phyloP scores from a whole-genome alignment of 495 filamentous ascomycete species.

The Talaromyces thailandensis region DNA sequence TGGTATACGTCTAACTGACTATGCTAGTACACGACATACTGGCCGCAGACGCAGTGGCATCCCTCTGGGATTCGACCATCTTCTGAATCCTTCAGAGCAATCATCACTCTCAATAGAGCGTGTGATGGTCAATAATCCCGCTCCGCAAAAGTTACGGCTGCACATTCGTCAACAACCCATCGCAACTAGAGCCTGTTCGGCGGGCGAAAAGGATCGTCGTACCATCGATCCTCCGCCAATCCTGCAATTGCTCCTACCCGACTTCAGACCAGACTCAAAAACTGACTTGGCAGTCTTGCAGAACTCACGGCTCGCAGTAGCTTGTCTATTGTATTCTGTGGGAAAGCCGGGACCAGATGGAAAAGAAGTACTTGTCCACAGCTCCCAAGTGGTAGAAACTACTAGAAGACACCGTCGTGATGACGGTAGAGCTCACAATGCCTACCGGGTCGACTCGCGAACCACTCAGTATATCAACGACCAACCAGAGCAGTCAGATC shows the following conservation, averaged over 20 bases:
- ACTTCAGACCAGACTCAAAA: conserved; percentile 44
- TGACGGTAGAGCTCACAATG: not conserved
- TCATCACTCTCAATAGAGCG: not conserved
- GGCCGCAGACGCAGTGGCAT: conserved; percentile 17
- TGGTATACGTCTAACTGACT: not conserved
- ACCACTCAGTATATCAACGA: conserved; percentile 14
- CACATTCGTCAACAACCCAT: conserved; percentile 82
- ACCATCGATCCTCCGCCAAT: conserved; percentile 95
- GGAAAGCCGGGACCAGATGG: conserved; percentile 10
- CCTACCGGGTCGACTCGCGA: not conserved
- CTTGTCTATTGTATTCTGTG: conserved; percentile 59
- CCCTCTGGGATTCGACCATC: conserved; percentile 32
- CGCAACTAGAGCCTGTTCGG: conserved; percentile 86
- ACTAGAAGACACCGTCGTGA: not conserved
- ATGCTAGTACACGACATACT: not conserved
- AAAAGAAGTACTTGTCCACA: conserved; percentile 8
- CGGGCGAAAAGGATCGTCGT: conserved; percentile 85
- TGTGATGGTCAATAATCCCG: conserved; percentile 15
- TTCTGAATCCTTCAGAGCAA: conserved; percentile 22
- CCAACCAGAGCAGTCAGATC: conserved; percentile 11
- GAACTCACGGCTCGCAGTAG: conserved; percentile 72
- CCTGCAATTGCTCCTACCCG: conserved; percentile 70
- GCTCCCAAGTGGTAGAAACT: conserved; percentile 2
- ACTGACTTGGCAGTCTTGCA: conserved; percentile 52
- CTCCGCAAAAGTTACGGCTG: conserved; percentile 37